Base-by-base conservation (phyloP, 2,329 filamentous ascomycete genomes). In the Chaetomium olivaceum region DNA sequence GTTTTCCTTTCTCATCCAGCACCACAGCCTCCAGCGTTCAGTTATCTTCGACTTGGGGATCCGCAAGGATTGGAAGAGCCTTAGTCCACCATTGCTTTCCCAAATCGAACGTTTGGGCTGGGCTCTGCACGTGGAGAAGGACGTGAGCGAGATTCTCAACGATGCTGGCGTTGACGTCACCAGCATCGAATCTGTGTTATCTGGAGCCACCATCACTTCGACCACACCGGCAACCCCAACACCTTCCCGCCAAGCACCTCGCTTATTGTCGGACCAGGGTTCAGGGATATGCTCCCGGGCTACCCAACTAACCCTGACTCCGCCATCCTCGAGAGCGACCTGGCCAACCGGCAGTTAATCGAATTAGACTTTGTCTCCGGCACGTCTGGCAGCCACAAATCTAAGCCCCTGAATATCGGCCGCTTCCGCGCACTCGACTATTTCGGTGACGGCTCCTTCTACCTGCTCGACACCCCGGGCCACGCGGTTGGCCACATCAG, bases 171-270 rank as follows among this genome's bases (percentile, higher is more conserved):
- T 73, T 25, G 61, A 68, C 27, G 50, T 55, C 0, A 25, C 7
- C 19, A 56, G 9, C 4, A 68, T 74, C 46, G 66, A 74, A 29
- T 70, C 70, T n/a, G 65, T n/a, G 65, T 73, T 39, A 68, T 74
- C 54, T 70, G 67, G 65, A 67, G 75, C 61, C 80, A 83, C 67
- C 77, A 75, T 66, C 77, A 80, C 66, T 79, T 77, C 65, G 82
- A 85, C 70, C 83, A 86, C 68, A 78, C 76, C n/a, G 84, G 83
- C 1, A 78, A 84, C 62, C 74, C 78, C 1, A 75, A 76, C 4
- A 73, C 68, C 0, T 85, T 85, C 57, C 79, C 79, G 0, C 7
- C 71, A 0, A 72, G 65, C 8, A 81, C 81, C 2, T 74, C 77
- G 3, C 69, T 85, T 1, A 69, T 85, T 29, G 80, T 84, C 3